Conservation (phyloP, 1,284 basidiomycete species). For the Hypsizygus ulmarius region DNA sequence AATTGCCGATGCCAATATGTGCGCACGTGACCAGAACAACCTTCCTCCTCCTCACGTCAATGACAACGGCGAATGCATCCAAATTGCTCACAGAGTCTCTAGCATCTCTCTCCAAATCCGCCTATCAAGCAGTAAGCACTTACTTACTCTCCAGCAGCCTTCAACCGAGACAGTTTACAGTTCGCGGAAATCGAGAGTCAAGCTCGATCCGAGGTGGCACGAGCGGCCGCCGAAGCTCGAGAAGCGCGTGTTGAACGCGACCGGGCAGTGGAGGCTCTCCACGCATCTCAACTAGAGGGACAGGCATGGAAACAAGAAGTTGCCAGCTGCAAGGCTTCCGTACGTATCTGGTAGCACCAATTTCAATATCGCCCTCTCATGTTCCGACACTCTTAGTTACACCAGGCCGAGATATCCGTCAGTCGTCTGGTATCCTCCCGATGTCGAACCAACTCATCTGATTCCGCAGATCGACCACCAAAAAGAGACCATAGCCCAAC, state of each 20-base stretch:
- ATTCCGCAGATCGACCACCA: slow-evolving; percentile 51
- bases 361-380: slow-evolving; percentile 2
- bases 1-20: too few relatives aligned
- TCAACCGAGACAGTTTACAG: slow-evolving; percentile 25
- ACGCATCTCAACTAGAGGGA: slow-evolving; percentile 42
- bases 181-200: slow-evolving; percentile 45
- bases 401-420: slow-evolving; percentile 59
- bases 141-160: too few relatives aligned
- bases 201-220: slow-evolving; percentile 44
- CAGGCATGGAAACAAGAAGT: slow-evolving; percentile 51
- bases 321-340: slow-evolving; percentile 48
- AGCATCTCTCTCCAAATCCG: slow-evolving; percentile 30
- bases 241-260: slow-evolving; percentile 54
- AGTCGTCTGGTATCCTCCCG: slow-evolving; percentile 14
- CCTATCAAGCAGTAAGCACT: slow-evolving; percentile 29
- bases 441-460: slow-evolving; percentile 4
- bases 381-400: slow-evolving; percentile 36
- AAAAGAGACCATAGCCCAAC: slow-evolving; percentile 54
- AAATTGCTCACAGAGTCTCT: slow-evolving; percentile 31
- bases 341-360: slow-evolving; percentile 32
- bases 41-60: slow-evolving; percentile 7
- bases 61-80: slow-evolving; percentile 26
- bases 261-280: slow-evolving; percentile 47
- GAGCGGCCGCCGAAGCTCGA: slow-evolving; percentile 42
- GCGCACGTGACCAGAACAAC: slow-evolving; percentile 10